phyloP scores from a whole-genome alignment of 2,329 filamentous ascomycete genomes.

The Aspergillus sp. region DNA sequence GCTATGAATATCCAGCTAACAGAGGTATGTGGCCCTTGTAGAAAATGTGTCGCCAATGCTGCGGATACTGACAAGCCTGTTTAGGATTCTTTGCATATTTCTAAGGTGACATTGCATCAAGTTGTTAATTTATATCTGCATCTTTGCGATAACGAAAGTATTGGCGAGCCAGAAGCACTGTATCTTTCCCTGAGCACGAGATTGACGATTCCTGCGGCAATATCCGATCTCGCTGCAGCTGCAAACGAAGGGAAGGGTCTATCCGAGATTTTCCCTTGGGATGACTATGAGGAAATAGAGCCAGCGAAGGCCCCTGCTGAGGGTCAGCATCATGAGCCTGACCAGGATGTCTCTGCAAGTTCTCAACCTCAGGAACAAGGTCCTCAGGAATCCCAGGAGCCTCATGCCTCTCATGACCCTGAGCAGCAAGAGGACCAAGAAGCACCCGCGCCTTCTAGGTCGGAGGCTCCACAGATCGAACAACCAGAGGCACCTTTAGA shows the following conservation, averaged over 20 bases:
- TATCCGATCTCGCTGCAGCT: conserved; percentile 45
- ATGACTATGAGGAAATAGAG: conserved; percentile 45
- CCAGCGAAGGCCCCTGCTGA: conserved; percentile 10
- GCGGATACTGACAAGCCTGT: conserved; percentile 18
- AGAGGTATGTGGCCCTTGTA: conserved; percentile 45
- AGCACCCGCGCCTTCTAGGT: conserved; percentile 1
- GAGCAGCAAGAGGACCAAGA: not conserved
- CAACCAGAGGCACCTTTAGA: not conserved
- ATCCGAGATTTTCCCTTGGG: conserved; percentile 39
- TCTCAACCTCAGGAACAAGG: conserved; percentile 6
- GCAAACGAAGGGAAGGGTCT: conserved; percentile 52
- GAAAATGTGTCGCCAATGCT: conserved; percentile 1
- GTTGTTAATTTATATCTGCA: conserved; percentile 53
- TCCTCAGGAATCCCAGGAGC: not conserved
- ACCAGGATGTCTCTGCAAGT: conserved; percentile 11
- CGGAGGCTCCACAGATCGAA: conserved; percentile 1
- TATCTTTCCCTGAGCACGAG: conserved; percentile 50
- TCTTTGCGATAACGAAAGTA: conserved; percentile 52
- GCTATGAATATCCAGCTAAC: conserved; percentile 48
- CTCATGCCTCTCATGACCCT: not conserved
- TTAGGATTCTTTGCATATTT: conserved; percentile 44
- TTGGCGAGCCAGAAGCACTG: conserved; percentile 46
- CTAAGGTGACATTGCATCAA: conserved; percentile 46
- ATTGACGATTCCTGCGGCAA: conserved; percentile 45
- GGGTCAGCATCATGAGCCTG: conserved; percentile 4